Base-by-base conservation (phyloP, 345 rosid species). In the Geranium brycei region DNA sequence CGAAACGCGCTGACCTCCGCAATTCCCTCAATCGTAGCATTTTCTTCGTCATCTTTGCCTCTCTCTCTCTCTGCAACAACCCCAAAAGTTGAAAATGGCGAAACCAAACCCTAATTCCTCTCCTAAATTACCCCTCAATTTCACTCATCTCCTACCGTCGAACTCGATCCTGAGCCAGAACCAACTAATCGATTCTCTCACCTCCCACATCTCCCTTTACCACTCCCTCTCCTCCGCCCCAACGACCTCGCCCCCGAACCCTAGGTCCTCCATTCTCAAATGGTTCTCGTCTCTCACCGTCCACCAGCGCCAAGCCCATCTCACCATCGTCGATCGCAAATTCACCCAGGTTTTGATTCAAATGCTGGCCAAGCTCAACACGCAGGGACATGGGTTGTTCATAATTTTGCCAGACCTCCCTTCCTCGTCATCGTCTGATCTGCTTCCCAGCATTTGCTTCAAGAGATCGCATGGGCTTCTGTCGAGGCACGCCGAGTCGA, bases 131-230 rank as follows among this genome's bases (percentile, higher is more conserved):
- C 69, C 56, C 58, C 35, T 38, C 40, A 18, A 6, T 59, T 59
- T 30, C 61, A 57, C 1, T 40, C 74, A 38, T 23, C 68, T n/a
- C 19, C 53, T n/a, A 32, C 68, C 38, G 14, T 17, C 73, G 51
- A 63, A 65, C 65, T 73, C 89, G 28, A 62, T 71, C 68, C 72
- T 78, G 85, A 69, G 87, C 67, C 80, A 76, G 73, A 77, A 77
- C 71, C 83, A 86, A 63, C 75, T 89, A 55, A 68, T 92, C 19
- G 96, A 84, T 75, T 84, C 89, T 6, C 91, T 92, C 66, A 87
- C 95, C 31, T 74, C 93, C 60, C 98, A 92, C 78, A 87, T 92
- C 75, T 83, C 98, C 38, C 95, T 92, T 68, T 89, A 87, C 76
- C 74, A 88, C 65, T 79, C 89, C 59, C 76, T 69, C 19, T 75